Evolutionary conservation across 495 filamentous ascomycete species (phyloP).

Genomic region (Aspergillus saccharolyticus): DNA sequence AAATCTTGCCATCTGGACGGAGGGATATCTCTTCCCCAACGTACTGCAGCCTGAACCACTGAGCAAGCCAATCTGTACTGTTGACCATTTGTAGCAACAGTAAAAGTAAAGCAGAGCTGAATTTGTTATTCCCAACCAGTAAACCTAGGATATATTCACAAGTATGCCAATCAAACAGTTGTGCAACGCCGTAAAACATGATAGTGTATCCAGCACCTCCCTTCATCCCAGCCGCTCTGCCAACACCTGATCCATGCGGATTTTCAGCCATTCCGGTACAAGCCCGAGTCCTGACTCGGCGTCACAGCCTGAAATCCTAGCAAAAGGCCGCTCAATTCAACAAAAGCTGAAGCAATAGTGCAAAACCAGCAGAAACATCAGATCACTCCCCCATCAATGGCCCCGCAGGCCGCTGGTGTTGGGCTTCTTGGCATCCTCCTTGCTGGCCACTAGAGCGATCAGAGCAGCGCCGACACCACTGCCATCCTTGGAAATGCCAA

Average conservation of each 20-base stretch:
- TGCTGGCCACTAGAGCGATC: conserved; percentile 70
- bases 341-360: background rate
- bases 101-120: background rate
- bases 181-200: background rate
- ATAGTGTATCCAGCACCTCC: conserved; percentile 11
- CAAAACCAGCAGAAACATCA: conserved; percentile 1
- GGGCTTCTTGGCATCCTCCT: conserved; percentile 21
- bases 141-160: background rate
- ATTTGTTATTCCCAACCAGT: background rate
- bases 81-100: background rate
- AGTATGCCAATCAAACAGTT: background rate
- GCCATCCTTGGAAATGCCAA: conserved; percentile 92
- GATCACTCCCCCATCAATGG: background rate
- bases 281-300: conserved; percentile 1
- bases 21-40: background rate
- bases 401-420: background rate
- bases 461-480: conserved; percentile 87
- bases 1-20: background rate
- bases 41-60: background rate
- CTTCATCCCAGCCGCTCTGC: conserved; percentile 2
- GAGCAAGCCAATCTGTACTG: background rate
- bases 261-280: background rate
- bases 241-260: conserved; percentile 10
- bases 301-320: background rate
- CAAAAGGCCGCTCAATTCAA: background rate